Evolutionary conservation across 202 grass and related monocot genomes (phyloP), one percentile per base, ranked within the genome.

Genomic region (Elaeis oleifera): DNA sequence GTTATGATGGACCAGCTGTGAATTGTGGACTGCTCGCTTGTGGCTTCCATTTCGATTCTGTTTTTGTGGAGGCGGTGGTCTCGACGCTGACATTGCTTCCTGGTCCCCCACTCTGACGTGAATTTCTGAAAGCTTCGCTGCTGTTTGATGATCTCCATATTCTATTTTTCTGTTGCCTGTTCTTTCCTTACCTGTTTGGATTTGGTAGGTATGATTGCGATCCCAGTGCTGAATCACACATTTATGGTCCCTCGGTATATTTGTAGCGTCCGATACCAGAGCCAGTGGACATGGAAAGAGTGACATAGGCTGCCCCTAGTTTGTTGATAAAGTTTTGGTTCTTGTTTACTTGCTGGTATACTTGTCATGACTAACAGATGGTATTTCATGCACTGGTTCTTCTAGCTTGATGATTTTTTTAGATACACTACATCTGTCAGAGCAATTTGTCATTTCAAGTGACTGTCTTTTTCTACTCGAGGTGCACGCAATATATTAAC

Each of bases 191-290:
- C 70, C 14, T 63, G 55, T 63, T 71, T 73, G 51, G 70, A 73
- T 73, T 73, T 73, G 70, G 70, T 73, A 52, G 58, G 70, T 73
- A 73, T 4, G 59, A 63, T 9, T 73, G 39, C 16, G 58, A 63
- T 62, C 52, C 39, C 29, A 61, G 4, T 73, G 58, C 52, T 50
- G 29, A 73, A 53, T 61, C 57, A 22, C 3, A 16, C 54, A 60
- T 71, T 51, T 60, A 71, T 60, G 27, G 20, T 60, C 52, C 59
- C 55, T 71, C 14, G 16, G n/a, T 53, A 56, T 19, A 26, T 53
- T 51, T 61, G 31, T 29, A 51, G 59, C 19, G 52, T 61, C 5
- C 28, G 31, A 44, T 14, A 44, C 11, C 11, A 13, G 36, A 44
- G 36, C 9, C 36, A 44, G 36, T 44, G 36, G 36, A 44, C 8